phyloP scores from a whole-genome alignment of 345 rosid species.

The Theobroma cacao region DNA sequence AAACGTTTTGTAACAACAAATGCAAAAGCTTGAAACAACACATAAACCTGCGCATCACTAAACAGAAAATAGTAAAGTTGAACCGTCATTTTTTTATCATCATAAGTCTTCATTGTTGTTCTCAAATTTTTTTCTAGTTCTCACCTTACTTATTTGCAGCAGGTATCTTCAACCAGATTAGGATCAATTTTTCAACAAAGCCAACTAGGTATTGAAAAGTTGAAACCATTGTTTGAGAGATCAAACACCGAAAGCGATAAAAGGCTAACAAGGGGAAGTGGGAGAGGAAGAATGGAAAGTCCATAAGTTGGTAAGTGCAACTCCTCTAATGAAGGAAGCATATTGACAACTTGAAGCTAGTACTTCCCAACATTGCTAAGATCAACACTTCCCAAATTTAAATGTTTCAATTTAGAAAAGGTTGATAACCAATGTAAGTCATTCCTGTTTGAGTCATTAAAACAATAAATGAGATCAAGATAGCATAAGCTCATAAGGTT shows the following conservation, averaged over 20 bases:
- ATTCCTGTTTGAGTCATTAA: not conserved
- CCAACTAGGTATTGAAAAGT: constrained; percentile 21
- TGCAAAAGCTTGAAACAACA: too few relatives aligned
- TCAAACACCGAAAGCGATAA: constrained; percentile 25
- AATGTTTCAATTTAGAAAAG: not conserved
- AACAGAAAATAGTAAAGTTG: too few relatives aligned
- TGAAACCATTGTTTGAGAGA: constrained; percentile 31
- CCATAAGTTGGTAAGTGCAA: constrained; percentile 24
- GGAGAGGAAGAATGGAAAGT: constrained; percentile 12
- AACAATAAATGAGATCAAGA: constrained; percentile 9
- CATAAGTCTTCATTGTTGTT: too few relatives aligned
- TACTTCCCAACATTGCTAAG: constrained; percentile 13
- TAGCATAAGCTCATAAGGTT: constrained; percentile 27
- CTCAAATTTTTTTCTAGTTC: too few relatives aligned
- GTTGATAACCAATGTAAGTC: constrained; percentile 3
- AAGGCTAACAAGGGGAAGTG: constrained; percentile 14
- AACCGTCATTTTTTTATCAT: too few relatives aligned
- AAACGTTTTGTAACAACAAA: too few relatives aligned
- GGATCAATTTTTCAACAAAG: too few relatives aligned
- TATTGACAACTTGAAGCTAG: constrained; percentile 27
- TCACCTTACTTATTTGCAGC: too few relatives aligned
- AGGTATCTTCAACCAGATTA: too few relatives aligned
- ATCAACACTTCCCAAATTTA: constrained; percentile 17
- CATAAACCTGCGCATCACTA: too few relatives aligned
- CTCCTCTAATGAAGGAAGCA: constrained; percentile 35